phyloP scores from a whole-genome alignment of 2,329 filamentous ascomycete genomes.

The Ascocoryne sarcoides region DNA sequence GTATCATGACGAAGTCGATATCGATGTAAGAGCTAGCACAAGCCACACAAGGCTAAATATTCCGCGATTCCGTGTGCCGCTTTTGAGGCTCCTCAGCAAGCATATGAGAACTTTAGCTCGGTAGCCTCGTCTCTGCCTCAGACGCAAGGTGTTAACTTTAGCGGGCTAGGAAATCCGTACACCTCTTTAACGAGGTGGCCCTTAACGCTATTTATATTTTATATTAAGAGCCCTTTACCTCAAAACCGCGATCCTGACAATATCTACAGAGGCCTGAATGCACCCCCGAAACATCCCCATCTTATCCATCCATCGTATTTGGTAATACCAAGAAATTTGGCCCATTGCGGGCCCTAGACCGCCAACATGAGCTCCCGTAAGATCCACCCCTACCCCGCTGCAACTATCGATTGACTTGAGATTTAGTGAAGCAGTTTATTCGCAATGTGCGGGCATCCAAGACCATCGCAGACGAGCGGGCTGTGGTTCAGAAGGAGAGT shows the following conservation, averaged over 20 bases:
- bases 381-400: conserved; percentile 12
- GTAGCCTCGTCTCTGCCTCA: conserved; percentile 3
- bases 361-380: conserved; percentile 30
- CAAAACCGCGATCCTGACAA: too few relatives aligned
- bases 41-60: too few relatives aligned
- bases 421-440: conserved; percentile 95
- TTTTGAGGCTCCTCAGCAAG: too few relatives aligned
- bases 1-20: too few relatives aligned
- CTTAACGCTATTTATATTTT: too few relatives aligned
- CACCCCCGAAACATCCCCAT: neutral
- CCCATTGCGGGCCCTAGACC: conserved; percentile 25
- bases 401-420: conserved; percentile 9
- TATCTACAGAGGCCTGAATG: too few relatives aligned
- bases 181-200: conserved; percentile 2
- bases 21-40: too few relatives aligned
- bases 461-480: conserved; percentile 96
- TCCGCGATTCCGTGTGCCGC: too few relatives aligned
- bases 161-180: too few relatives aligned
- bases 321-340: conserved; percentile 18
- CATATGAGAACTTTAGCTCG: too few relatives aligned
- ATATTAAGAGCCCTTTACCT: too few relatives aligned
- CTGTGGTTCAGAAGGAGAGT: conserved; percentile 98
- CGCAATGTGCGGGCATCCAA: conserved; percentile 97
- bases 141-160: conserved; percentile 1
- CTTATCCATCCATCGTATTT: conserved; percentile 5